Conservation (phyloP, 352 stramenopile species). For the Pythium volutum region DNA sequence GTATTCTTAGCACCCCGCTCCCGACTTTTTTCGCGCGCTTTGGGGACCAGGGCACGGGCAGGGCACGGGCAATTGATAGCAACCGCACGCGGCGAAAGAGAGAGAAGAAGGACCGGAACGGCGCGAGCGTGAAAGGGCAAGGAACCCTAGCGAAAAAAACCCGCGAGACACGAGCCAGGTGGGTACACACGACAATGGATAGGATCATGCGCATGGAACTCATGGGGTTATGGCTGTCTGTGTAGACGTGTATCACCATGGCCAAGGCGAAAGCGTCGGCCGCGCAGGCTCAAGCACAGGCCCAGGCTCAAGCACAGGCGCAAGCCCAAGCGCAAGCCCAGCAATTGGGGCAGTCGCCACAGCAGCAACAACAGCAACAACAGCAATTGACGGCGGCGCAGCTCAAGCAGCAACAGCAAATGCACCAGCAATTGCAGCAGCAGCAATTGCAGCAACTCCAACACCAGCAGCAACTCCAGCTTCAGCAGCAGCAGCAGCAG, state of each 20-base stretch:
- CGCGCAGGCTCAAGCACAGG: not conserved
- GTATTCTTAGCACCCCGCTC: too few species aligned
- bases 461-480: conserved; percentile 28
- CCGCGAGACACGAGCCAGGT: not conserved
- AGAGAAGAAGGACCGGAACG: too few species aligned
- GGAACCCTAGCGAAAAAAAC: not conserved
- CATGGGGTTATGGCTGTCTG: too few species aligned
- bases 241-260: not conserved
- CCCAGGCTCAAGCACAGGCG: not conserved
- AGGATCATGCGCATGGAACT: too few species aligned
- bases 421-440: conserved; percentile 29
- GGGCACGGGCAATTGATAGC: too few species aligned
- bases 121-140: not conserved
- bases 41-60: too few species aligned
- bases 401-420: conserved; percentile 24
- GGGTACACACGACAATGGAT: not conserved
- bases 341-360: not conserved
- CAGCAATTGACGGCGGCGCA: conserved; percentile 5
- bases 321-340: not conserved
- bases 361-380: conserved; percentile 26
- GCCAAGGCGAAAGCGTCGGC: conserved; percentile 1
- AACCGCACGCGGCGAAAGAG: too few species aligned
- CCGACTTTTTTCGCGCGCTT: too few species aligned
- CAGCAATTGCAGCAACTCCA: conserved; percentile 34
- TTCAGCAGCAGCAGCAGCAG: conserved; percentile 32